phyloP scores from a whole-genome alignment of 345 rosid genomes.

The Nephelium lappaceum region DNA sequence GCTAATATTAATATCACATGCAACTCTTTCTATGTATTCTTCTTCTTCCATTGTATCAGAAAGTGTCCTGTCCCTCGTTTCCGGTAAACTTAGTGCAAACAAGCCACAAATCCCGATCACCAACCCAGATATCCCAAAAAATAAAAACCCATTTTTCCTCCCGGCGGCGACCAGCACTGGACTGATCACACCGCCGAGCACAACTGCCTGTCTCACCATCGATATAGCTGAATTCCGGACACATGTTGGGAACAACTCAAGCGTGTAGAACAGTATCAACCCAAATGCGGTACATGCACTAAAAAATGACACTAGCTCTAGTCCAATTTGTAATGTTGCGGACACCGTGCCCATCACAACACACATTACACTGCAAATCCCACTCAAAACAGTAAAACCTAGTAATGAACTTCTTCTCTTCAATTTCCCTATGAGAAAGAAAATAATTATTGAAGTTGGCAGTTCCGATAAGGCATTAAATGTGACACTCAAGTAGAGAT shows the following conservation, averaged over 20 bases:
- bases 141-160: slow-evolving; percentile 37
- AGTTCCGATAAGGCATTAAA: slow-evolving; percentile 69
- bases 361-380: slow-evolving; percentile 44
- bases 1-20: neutral
- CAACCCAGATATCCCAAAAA: slow-evolving; percentile 64
- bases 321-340: slow-evolving; percentile 38
- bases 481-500: slow-evolving; percentile 62
- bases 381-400: slow-evolving; percentile 46
- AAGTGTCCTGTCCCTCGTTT: slow-evolving; percentile 53
- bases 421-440: slow-evolving; percentile 45
- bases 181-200: slow-evolving; percentile 57
- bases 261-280: slow-evolving; percentile 46
- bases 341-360: slow-evolving; percentile 29
- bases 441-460: slow-evolving; percentile 51
- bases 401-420: slow-evolving; percentile 46
- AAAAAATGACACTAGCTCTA: slow-evolving; percentile 62
- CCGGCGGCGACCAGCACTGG: slow-evolving; percentile 64
- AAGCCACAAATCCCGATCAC: slow-evolving; percentile 56
- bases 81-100: slow-evolving; percentile 55
- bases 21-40: slow-evolving; percentile 30
- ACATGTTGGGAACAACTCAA: slow-evolving; percentile 65
- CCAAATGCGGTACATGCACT: slow-evolving; percentile 53
- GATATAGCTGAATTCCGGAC: slow-evolving; percentile 69
- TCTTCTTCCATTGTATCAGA: slow-evolving; percentile 71
- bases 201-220: slow-evolving; percentile 62